phyloP scores from a whole-genome alignment of 2,329 filamentous ascomycete species.

The Sporothrix pseudoabietina region DNA sequence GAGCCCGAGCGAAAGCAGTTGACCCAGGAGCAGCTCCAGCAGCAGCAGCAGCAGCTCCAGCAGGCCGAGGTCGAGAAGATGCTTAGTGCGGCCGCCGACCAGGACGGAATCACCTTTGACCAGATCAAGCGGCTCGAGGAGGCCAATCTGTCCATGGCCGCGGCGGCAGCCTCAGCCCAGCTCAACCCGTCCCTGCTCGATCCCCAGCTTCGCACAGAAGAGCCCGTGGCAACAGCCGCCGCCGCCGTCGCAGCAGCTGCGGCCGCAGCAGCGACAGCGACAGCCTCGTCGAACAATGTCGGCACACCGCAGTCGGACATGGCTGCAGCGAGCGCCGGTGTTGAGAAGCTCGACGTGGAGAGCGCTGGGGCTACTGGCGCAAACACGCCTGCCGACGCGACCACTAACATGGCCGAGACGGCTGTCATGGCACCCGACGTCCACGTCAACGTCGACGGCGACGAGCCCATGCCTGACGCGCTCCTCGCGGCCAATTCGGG shows the following conservation, averaged over 20 bases:
- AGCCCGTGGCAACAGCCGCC: constrained; percentile 31
- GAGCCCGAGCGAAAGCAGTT: background rate
- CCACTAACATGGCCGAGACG: constrained; percentile 23
- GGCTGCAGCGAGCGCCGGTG: constrained; percentile 23
- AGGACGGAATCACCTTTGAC: constrained; percentile 41
- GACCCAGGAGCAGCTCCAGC: background rate
- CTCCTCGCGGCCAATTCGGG: background rate
- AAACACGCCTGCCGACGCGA: background rate
- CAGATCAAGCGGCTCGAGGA: constrained; percentile 55
- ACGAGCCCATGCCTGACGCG: constrained; percentile 29
- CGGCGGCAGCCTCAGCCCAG: constrained; percentile 56
- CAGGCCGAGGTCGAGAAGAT: constrained; percentile 23
- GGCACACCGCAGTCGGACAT: constrained; percentile 29
- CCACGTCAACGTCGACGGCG: constrained; percentile 15
- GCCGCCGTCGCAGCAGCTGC: constrained; percentile 21
- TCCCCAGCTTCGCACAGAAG: constrained; percentile 44
- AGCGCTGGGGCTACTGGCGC: background rate
- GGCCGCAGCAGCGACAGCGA: constrained; percentile 2
- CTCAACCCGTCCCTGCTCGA: constrained; percentile 59
- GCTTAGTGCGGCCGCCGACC: constrained; percentile 28
- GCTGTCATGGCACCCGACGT: constrained; percentile 28
- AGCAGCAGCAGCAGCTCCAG: background rate
- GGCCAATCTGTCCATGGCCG: constrained; percentile 58
- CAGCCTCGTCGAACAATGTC: background rate
- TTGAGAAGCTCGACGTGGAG: constrained; percentile 16